Percentiles rank a stretch among this genome's conserved stretches.
phyloP scores from a whole-genome alignment of 1,284 basidiomycete genomes.

The Cryptococcus sp. region DNA sequence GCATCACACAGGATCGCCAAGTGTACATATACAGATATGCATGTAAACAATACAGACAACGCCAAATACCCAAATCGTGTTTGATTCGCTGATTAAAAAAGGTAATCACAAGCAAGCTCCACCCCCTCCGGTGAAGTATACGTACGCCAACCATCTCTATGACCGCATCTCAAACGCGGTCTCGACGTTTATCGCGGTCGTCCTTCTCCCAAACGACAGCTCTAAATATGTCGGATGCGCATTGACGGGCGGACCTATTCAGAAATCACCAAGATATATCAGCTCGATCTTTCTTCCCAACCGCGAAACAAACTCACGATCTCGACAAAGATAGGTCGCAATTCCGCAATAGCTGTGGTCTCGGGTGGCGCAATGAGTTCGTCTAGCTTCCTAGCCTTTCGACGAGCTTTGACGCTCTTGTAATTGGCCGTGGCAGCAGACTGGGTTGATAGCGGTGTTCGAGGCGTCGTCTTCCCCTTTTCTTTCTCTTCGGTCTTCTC shows the following conservation, averaged over 20 bases:
- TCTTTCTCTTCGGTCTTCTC: constrained; percentile 4
- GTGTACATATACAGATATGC: too few species aligned
- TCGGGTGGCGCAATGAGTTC: constrained; percentile 70
- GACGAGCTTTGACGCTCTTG: background rate
- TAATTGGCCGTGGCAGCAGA: background rate
- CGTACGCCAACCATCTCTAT: too few species aligned
- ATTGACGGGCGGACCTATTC: background rate
- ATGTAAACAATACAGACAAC: too few species aligned
- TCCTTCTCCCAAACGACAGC: too few species aligned
- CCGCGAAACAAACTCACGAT: constrained; percentile 62
- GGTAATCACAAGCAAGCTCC: too few species aligned
- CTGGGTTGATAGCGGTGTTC: background rate
- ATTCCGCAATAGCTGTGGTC: constrained; percentile 69
- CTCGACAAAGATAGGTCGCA: constrained; percentile 85
- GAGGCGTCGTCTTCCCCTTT: background rate
- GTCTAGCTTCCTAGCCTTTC: constrained; percentile 20
- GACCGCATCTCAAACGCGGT: too few species aligned
- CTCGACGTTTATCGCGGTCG: too few species aligned
- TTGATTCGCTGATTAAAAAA: too few species aligned
- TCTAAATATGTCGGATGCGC: background rate
- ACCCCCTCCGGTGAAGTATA: too few species aligned
- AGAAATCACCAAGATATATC: background rate
- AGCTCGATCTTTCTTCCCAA: background rate
- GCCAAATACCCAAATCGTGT: too few species aligned
- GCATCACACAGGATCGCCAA: too few species aligned